Base-by-base conservation (phyloP, 176 grass and related monocot genomes). In the Elaeis guineensis region DNA sequence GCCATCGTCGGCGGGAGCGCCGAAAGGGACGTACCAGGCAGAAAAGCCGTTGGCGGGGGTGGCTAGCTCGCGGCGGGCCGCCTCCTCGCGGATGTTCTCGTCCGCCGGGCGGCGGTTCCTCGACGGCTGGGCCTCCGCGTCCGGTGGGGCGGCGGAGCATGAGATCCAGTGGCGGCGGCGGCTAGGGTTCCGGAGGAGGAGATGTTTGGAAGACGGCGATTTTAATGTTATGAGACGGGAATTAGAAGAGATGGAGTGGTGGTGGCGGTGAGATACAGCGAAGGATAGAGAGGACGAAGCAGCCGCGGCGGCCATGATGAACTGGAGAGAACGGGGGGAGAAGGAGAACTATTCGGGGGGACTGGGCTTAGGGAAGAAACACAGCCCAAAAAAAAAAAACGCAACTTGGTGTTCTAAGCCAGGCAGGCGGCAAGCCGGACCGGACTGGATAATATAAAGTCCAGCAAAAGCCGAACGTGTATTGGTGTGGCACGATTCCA, bases 81-180 rank as follows among this genome's bases (percentile, higher is more conserved):
- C 90, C 64, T 89, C 90, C 80, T 95, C 82, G 6, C 90, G 90
- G 75, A 95, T 95, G 66, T 95, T 89, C 76, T 89, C 86, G 11
- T 89, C 86, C 28, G 79, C 55, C 24, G 90, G 51, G n/a, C 86
- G 82, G 8, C 79, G 77, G 67, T 78, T 72, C 71, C 83, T 86
- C 51, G 66, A 61, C 17, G 32, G 21, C 35, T 23, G 55, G 21
- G 39, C 22, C 22, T 51, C 19, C 44, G 67, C 16, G 24, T 16
- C 62, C 3, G 58, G 16, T 15, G 67, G 21, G 26, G 72, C 19
- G 60, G 69, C 65, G 56, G 85, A 74, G 22, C 76, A 78, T 51
- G 63, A 70, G 51, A 77, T 73, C 62, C 67, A 52, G 63, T 39
- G 82, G 48, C 78, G 48, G 58, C 50, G 7, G 57, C 44, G 1